These are phyloP conservation scores for Colletotrichum tamarilloi DNA, from an alignment of 2,329 filamentous ascomycete species.

Conservation along the genomic window DNA sequence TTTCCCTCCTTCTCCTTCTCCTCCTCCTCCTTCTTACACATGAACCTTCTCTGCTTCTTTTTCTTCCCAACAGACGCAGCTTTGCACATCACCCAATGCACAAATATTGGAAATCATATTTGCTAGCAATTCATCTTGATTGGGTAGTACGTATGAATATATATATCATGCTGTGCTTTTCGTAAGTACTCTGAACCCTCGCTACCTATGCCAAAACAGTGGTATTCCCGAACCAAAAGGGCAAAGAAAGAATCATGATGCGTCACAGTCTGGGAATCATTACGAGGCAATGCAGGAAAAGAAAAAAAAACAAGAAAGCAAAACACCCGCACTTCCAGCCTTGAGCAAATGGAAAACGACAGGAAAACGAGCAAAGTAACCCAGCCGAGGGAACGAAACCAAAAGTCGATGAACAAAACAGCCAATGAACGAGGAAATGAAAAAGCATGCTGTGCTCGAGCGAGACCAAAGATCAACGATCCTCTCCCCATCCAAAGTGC, in stretches of 20 bases:
- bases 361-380: neutral
- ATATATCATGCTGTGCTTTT: neutral
- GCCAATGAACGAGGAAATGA: neutral
- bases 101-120: neutral
- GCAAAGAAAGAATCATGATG: constrained; percentile 17
- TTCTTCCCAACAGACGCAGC: too few relatives aligned
- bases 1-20: neutral
- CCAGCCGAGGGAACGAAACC: neutral
- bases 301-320: neutral
- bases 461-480: constrained; percentile 34
- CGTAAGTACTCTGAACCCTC: constrained; percentile 7
- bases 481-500: constrained; percentile 64
- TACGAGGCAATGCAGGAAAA: constrained; percentile 1
- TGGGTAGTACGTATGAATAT: neutral
- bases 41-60: too few relatives aligned
- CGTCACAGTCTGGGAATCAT: constrained; percentile 32
- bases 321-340: neutral
- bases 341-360: constrained; percentile 4
- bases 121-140: neutral
- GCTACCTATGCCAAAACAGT: constrained; percentile 26
- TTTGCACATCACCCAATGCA: neutral
- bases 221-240: constrained; percentile 4
- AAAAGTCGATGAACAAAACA: neutral
- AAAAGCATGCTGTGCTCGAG: neutral
- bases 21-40: too few relatives aligned